These are phyloP conservation scores for Cavenderia fasciculata DNA, from an alignment of 78 protist genomes.

Conservation along the genomic window DNA sequence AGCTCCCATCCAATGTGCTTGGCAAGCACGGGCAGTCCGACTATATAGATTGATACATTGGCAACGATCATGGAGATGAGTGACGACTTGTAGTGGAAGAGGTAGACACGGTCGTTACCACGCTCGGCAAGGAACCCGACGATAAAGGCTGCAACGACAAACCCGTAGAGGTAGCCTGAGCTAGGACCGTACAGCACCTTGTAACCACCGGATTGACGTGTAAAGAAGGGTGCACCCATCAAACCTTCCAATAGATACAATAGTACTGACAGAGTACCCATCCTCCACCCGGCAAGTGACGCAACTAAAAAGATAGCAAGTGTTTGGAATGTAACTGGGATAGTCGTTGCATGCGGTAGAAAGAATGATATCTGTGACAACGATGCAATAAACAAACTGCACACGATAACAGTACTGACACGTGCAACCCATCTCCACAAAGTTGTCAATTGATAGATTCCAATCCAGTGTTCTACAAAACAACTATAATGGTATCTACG, in stretches of 20 bases:
- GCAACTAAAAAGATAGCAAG: conserved; percentile 32
- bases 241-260: conserved; percentile 31
- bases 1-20: neutral
- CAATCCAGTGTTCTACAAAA: conserved; percentile 22
- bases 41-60: conserved; percentile 19
- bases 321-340: conserved; percentile 51
- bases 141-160: conserved; percentile 15
- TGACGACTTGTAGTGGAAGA: conserved; percentile 35
- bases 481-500: conserved; percentile 22
- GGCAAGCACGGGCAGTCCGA: conserved; percentile 45
- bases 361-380: conserved; percentile 22
- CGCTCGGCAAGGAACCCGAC: conserved; percentile 32
- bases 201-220: neutral
- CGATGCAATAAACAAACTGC: conserved; percentile 10
- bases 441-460: neutral
- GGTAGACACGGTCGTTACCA: conserved; percentile 38
- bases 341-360: conserved; percentile 34
- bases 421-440: conserved; percentile 30
- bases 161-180: conserved; percentile 48
- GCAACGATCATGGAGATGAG: conserved; percentile 23
- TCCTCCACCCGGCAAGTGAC: conserved; percentile 55
- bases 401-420: neutral
- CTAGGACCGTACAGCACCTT: conserved; percentile 7
- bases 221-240: conserved; percentile 56
- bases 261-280: conserved; percentile 6